Conservation (phyloP, 345 rosid species). For the Bretschneidera sinensis region DNA sequence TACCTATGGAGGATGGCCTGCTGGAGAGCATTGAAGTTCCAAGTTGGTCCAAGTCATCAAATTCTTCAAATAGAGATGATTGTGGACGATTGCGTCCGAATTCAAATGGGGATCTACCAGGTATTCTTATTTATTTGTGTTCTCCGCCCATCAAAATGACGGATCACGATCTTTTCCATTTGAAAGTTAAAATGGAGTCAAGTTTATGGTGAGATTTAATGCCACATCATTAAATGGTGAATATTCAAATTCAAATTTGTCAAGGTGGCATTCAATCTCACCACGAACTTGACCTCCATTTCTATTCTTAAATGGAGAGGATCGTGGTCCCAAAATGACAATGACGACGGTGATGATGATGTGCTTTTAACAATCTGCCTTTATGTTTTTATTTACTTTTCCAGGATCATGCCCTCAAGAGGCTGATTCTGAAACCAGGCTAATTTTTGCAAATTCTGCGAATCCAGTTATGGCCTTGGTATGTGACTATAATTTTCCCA, state of each 20-base stretch:
- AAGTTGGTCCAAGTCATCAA: constrained; percentile 32
- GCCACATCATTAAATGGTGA: too few relatives aligned
- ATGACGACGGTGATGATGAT: neutral
- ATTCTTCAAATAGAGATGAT: constrained; percentile 47
- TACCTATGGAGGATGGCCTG: constrained; percentile 82
- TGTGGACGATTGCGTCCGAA: constrained; percentile 33
- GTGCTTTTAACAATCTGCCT: constrained; percentile 3
- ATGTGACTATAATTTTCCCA: constrained; percentile 18
- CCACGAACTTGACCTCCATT: too few relatives aligned
- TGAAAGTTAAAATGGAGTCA: too few relatives aligned
- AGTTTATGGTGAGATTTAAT: too few relatives aligned
- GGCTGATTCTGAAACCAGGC: constrained; percentile 56
- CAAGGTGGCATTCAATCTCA: too few relatives aligned
- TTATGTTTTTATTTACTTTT: constrained; percentile 10
- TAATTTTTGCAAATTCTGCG: constrained; percentile 81
- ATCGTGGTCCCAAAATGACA: too few relatives aligned
- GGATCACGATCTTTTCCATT: too few relatives aligned
- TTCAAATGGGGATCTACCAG: constrained; percentile 54
- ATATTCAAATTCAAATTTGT: too few relatives aligned
- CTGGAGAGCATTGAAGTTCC: constrained; percentile 86
- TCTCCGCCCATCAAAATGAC: constrained; percentile 9
- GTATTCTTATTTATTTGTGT: constrained; percentile 26
- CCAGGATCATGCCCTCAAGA: constrained; percentile 47
- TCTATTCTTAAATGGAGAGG: too few relatives aligned
- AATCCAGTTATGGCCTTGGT: constrained; percentile 98